phyloP scores from a whole-genome alignment of 2,329 filamentous ascomycete species.

The Cryphonectria carpinicola region DNA sequence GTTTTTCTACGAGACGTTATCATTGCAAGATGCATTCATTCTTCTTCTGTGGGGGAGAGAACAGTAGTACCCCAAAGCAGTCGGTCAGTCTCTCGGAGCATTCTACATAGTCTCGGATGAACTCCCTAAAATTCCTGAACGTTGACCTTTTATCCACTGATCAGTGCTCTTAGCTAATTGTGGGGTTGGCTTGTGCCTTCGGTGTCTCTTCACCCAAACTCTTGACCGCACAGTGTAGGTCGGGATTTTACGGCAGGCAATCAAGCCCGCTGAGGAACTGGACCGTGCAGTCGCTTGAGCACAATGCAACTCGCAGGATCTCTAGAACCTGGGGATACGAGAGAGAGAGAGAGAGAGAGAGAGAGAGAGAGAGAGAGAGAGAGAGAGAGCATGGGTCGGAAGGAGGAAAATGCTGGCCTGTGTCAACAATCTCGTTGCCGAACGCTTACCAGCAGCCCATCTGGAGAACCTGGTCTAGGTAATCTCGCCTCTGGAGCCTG shows the following conservation, averaged over 20 bases:
- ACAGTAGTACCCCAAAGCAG: neutral
- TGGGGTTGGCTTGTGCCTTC: neutral
- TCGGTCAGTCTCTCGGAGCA: neutral
- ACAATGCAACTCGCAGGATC: neutral
- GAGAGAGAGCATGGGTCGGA: too few relatives aligned
- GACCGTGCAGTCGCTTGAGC: neutral
- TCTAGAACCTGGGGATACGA: neutral
- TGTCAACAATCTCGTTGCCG: neutral
- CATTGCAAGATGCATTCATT: neutral
- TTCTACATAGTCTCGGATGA: neutral
- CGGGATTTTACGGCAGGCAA: neutral
- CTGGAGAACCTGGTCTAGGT: neutral
- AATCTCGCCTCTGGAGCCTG: neutral
- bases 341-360: neutral
- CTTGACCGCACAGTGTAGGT: neutral
- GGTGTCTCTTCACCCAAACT: neutral
- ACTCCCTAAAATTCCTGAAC: neutral
- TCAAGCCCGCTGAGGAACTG: neutral
- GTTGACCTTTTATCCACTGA: neutral
- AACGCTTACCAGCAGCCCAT: neutral
- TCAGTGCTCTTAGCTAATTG: neutral
- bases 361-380: too few relatives aligned
- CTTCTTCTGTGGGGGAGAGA: neutral
- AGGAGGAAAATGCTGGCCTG: neutral
- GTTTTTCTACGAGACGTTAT: too few relatives aligned